phyloP scores from a whole-genome alignment of 2,329 filamentous ascomycete species.

The Colletotrichum destructivum region DNA sequence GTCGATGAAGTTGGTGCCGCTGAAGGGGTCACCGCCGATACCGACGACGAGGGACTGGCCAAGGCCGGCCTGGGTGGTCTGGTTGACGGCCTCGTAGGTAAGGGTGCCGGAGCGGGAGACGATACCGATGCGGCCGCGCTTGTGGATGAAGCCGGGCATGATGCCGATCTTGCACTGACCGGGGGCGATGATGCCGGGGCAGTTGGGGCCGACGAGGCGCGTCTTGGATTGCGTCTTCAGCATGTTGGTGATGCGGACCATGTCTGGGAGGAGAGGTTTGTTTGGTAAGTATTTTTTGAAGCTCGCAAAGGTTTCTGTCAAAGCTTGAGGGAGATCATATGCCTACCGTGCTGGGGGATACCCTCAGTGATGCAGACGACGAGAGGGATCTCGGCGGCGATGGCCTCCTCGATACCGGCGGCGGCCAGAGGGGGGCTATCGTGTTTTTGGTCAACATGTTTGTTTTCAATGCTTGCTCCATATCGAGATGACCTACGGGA shows the following conservation, averaged over 20 bases:
- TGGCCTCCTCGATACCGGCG: slow-evolving; percentile 95
- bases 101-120: slow-evolving; percentile 98
- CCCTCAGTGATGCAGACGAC: slow-evolving; percentile 99
- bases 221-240: slow-evolving; percentile 98
- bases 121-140: slow-evolving; percentile 98
- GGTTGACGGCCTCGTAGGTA: slow-evolving; percentile 99
- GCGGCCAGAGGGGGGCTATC: slow-evolving; percentile 89
- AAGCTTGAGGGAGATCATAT: slow-evolving; percentile 38
- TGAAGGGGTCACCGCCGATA: slow-evolving; percentile 98
- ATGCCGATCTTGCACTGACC: slow-evolving; percentile 99
- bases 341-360: slow-evolving; percentile 93
- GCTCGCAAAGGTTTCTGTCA: neutral
- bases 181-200: slow-evolving; percentile 94
- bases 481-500: slow-evolving; percentile 83
- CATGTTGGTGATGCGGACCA: slow-evolving; percentile 98
- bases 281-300: slow-evolving; percentile 26
- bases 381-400: slow-evolving; percentile 92
- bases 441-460: slow-evolving; percentile 6
- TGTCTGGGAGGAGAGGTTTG: slow-evolving; percentile 71
- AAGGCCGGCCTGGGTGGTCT: slow-evolving; percentile 96
- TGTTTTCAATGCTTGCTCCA: neutral
- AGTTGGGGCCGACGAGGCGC: slow-evolving; percentile 96
- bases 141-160: slow-evolving; percentile 99
- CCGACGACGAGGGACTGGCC: slow-evolving; percentile 98
- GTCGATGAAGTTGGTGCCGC: slow-evolving; percentile 99